A percentile compares a stretch with the other conserved stretches of the same genome.
These are phyloP conservation scores for Larix kaempferi DNA, from an alignment of 75 land plant species.

Conservation along the genomic window DNA sequence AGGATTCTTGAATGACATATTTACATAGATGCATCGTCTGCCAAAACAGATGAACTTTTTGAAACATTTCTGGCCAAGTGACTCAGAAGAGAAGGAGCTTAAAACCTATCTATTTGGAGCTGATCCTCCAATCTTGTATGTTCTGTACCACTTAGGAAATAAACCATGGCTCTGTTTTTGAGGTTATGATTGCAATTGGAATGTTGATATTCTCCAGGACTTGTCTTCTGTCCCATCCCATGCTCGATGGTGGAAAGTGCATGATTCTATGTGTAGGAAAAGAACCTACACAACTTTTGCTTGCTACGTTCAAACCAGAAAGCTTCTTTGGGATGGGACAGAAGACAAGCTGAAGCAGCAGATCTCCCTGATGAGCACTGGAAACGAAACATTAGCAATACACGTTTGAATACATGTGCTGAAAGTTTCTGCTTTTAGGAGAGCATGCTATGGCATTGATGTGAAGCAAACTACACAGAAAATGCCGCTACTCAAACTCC, in stretches of 20 bases:
- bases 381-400: constrained; percentile 34
- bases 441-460: constrained; percentile 63
- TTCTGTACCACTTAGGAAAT: constrained; percentile 59
- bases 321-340: constrained; percentile 61
- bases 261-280: constrained; percentile 55
- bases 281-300: constrained; percentile 51
- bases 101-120: constrained; percentile 50
- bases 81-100: constrained; percentile 34
- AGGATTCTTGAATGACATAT: constrained; percentile 82
- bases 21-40: constrained; percentile 90
- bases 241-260: constrained; percentile 63
- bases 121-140: constrained; percentile 65
- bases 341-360: constrained; percentile 58
- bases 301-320: constrained; percentile 59
- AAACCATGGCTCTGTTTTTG: constrained; percentile 83
- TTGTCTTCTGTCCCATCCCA: constrained; percentile 73
- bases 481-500: too few species aligned
- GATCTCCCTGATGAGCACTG: constrained; percentile 55
- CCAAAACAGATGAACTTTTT: constrained; percentile 71
- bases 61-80: constrained; percentile 70
- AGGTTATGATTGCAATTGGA: constrained; percentile 84
- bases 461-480: too few species aligned
- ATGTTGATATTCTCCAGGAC: constrained; percentile 42
- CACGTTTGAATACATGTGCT: constrained; percentile 36
- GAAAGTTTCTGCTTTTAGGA: constrained; percentile 68